Evolutionary conservation across 1,284 basidiomycete genomes (phyloP), one percentile per base, ranked within the genome.

Genomic region (Wolfiporia cocos): DNA sequence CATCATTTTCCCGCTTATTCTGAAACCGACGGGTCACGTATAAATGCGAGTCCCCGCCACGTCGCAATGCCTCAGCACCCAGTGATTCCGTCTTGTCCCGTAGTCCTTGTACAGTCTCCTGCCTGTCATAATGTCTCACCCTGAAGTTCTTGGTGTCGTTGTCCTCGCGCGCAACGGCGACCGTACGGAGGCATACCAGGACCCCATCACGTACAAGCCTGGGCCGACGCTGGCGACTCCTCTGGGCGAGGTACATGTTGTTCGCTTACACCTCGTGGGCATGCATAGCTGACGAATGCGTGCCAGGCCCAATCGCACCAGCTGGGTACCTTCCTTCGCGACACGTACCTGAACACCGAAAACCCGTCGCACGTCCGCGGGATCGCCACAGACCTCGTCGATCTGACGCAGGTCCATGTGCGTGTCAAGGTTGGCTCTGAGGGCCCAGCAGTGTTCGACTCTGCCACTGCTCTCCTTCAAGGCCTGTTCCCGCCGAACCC

Each of bases 81-180:
- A n/a, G n/a, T n/a, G n/a, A n/a, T n/a, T n/a, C n/a, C n/a, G n/a
- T n/a, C n/a, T n/a, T n/a, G n/a, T n/a, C n/a, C n/a, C n/a, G n/a
- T n/a, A n/a, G n/a, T n/a, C n/a, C n/a, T n/a, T n/a, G n/a, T n/a
- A n/a, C n/a, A n/a, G n/a, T n/a, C n/a, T n/a, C n/a, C n/a, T n/a
- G n/a, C n/a, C n/a, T n/a, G n/a, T 5, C 6, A 37, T 54, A 55
- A 72, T 83, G 68, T 77, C 80, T 53, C 63, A 63, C 48, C 59
- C 57, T 46, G 76, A 79, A 63, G 78, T 90, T 45, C 76, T 86
- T 52, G 89, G 90, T 63, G 82, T 86, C 54, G 76, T 93, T 55
- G 70, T 91, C 58, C 70, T 93, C 54, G 81, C 84, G 46, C 83
- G 90, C 52, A 92, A 92, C 56, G 91, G 90, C 47, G 90, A 92